A percentile compares a stretch with the other conserved stretches of the same genome.
phyloP scores from a whole-genome alignment of 345 rosid species.

The Capsella bursapastoris region DNA sequence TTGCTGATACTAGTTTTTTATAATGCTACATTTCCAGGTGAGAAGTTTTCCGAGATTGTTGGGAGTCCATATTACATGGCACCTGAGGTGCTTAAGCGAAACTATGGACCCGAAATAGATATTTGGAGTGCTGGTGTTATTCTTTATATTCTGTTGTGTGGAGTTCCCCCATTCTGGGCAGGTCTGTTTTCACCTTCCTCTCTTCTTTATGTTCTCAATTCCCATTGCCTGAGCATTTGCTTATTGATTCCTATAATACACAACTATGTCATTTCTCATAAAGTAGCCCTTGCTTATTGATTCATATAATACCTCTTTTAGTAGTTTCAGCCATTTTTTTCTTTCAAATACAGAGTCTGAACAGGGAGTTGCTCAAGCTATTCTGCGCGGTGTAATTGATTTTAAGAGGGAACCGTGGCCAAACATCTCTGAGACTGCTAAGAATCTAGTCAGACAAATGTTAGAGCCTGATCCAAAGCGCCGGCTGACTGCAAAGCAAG shows the following conservation, averaged over 20 bases:
- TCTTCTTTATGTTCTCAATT: neutral
- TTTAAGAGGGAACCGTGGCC: conserved; percentile 99
- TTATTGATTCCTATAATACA: neutral
- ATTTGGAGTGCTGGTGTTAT: conserved; percentile 99
- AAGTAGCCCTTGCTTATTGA: neutral
- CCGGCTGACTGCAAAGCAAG: conserved; percentile 94
- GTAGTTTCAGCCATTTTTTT: conserved; percentile 6
- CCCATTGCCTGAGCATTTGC: conserved; percentile 10
- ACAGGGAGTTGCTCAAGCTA: conserved; percentile 99
- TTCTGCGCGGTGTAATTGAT: conserved; percentile 93
- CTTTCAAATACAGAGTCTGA: conserved; percentile 76
- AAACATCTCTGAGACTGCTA: conserved; percentile 89
- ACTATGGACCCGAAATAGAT: conserved; percentile 97
- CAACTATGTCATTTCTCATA: neutral
- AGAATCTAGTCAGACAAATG: conserved; percentile 89
- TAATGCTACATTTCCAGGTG: conserved; percentile 58
- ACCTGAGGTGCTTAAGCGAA: conserved; percentile 97
- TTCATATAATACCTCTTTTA: neutral
- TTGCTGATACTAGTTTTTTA: neutral
- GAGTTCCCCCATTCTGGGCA: conserved; percentile 99
- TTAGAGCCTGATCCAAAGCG: conserved; percentile 97
- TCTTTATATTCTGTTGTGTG: conserved; percentile 91
- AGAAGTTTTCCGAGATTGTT: conserved; percentile 94
- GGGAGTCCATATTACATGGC: conserved; percentile 99
- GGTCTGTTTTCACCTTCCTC: conserved; percentile 54